Conservation (phyloP, 2,329 filamentous ascomycete genomes). For the Nothomitra cinnamomea region DNA sequence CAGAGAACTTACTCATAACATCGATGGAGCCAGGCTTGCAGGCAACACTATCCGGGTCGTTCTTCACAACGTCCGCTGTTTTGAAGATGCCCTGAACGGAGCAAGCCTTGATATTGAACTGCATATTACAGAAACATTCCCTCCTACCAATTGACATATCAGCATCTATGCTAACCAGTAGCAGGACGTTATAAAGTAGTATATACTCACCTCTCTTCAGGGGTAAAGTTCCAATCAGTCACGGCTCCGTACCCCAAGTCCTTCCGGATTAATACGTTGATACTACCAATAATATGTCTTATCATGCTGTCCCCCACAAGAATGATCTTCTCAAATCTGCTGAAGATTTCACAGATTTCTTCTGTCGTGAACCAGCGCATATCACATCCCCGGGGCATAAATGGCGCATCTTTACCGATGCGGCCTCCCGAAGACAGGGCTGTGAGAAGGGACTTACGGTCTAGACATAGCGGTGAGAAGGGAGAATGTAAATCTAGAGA, state of each 20-base stretch:
- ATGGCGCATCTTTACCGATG: constrained; percentile 28
- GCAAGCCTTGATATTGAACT: constrained; percentile 32
- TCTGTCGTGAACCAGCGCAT: constrained; percentile 31
- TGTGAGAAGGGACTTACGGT: constrained; percentile 21
- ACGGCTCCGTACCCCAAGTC: constrained; percentile 32
- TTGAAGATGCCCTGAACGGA: constrained; percentile 32
- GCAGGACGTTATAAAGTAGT: not conserved
- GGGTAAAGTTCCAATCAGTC: constrained; percentile 32
- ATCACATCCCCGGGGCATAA: constrained; percentile 28
- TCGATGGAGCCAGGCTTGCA: constrained; percentile 23
- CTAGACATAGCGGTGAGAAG: constrained; percentile 21
- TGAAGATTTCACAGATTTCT: constrained; percentile 29
- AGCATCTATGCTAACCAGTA: not conserved
- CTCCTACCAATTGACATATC: constrained; percentile 13
- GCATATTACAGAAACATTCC: constrained; percentile 31
- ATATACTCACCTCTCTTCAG: constrained; percentile 22
- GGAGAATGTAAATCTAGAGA: constrained; percentile 27
- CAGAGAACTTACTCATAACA: constrained; percentile 19
- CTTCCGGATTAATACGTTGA: constrained; percentile 29
- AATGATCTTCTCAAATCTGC: constrained; percentile 29
- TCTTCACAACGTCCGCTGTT: constrained; percentile 26
- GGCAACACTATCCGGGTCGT: constrained; percentile 26
- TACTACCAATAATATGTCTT: constrained; percentile 29
- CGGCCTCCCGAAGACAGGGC: constrained; percentile 29
- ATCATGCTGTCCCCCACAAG: constrained; percentile 33